Conservation (phyloP, 768 basidiomycete species). For the Xerocomellus dryophilus region DNA sequence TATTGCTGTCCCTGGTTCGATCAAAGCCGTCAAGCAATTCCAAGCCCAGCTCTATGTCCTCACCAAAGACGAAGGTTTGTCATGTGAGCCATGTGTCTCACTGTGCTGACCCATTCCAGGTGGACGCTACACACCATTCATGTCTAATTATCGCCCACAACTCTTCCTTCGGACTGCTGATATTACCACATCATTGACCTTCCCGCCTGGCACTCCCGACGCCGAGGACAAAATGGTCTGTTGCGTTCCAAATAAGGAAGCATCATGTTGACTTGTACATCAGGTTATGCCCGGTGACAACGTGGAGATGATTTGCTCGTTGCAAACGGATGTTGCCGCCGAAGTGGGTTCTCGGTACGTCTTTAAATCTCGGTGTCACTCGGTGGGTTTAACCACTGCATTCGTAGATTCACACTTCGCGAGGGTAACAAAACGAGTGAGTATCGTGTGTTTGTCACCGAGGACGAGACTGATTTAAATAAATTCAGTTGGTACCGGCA, state of each 20-base stretch:
- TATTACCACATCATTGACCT: conserved; percentile 78
- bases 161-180: conserved; percentile 96
- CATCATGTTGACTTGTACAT: conserved; percentile 1
- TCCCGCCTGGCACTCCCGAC: conserved; percentile 81
- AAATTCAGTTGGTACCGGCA: conserved; percentile 81
- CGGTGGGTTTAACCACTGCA: background rate
- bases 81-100: conserved; percentile 45
- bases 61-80: conserved; percentile 41
- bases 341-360: conserved; percentile 81
- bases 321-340: conserved; percentile 82
- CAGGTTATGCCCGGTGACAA: conserved; percentile 98
- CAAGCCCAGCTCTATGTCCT: conserved; percentile 82
- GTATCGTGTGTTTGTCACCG: conserved; percentile 19
- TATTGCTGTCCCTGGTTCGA: conserved; percentile 81
- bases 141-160: conserved; percentile 91
- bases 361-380: background rate
- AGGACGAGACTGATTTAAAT: conserved; percentile 11
- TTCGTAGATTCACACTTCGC: conserved; percentile 74
- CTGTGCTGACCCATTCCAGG: conserved; percentile 31
- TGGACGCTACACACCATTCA: conserved; percentile 89
- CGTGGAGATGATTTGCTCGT: conserved; percentile 83
- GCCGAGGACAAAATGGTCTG: conserved; percentile 84
- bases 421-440: conserved; percentile 92
- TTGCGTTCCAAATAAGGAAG: background rate
- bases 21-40: conserved; percentile 95